Evolutionary conservation across 164 flowering plant species (phyloP).

Genomic region (Chimonanthus salicifolius): DNA sequence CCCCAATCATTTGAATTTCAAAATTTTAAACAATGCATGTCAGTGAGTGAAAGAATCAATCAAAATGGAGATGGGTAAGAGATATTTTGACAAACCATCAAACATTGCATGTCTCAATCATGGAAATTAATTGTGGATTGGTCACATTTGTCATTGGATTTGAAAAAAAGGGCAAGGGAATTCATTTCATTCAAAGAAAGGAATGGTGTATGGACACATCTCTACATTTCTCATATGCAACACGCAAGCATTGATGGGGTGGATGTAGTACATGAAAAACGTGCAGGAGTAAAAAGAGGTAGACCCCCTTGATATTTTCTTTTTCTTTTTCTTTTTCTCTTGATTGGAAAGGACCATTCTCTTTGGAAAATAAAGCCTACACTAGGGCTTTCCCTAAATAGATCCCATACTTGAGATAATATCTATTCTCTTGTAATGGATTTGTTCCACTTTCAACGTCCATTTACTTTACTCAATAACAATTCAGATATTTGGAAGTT

Average conservation of each 20-base stretch:
- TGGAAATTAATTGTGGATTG: background rate
- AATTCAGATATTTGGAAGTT: background rate
- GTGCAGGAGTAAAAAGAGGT: background rate
- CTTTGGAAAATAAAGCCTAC: background rate
- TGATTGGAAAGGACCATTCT: background rate
- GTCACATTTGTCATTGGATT: background rate
- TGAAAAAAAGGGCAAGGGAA: background rate
- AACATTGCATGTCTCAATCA: background rate
- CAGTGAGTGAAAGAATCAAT: too few relatives aligned
- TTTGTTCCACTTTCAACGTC: background rate
- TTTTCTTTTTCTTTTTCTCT: background rate
- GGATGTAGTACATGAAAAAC: background rate
- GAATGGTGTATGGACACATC: background rate
- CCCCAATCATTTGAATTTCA: background rate
- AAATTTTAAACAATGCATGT: too few relatives aligned
- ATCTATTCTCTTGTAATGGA: too few relatives aligned
- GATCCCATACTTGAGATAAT: background rate
- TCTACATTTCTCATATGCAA: background rate
- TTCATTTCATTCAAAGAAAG: background rate
- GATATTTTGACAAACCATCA: constrained; percentile 4
- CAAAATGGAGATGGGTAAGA: background rate
- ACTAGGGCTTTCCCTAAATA: background rate
- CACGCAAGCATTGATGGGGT: background rate
- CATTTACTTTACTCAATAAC: background rate
- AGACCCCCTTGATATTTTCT: background rate